Percentiles rank a stretch among this genome's conserved stretches.
These are phyloP conservation scores for Diaporthe citrichinensis DNA, from an alignment of 2,329 filamentous ascomycete genomes.

Conservation along the genomic window DNA sequence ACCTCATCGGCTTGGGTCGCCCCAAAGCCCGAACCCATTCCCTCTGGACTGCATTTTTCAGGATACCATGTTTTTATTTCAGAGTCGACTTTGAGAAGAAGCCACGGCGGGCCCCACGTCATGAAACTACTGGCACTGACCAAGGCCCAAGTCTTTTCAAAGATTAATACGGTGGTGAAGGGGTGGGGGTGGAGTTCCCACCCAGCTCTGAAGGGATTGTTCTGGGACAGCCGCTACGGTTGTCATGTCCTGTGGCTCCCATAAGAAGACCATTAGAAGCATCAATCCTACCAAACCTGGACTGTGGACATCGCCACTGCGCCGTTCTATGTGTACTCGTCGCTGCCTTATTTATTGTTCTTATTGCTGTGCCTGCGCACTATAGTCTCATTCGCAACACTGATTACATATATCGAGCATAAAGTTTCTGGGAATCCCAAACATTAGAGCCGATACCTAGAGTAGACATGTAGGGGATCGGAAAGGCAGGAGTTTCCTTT, in stretches of 20 bases:
- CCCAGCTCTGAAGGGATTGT: conserved; percentile 14
- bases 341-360: not conserved
- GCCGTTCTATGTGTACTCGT: conserved; percentile 6
- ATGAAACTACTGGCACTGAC: conserved; percentile 3
- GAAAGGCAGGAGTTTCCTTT: not conserved
- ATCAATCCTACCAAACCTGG: conserved; percentile 18
- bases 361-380: not conserved
- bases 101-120: conserved; percentile 1
- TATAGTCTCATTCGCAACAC: not conserved
- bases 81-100: conserved; percentile 15
- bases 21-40: not conserved
- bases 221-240: not conserved
- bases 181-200: not conserved
- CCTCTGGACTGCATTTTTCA: conserved; percentile 33
- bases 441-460: not conserved
- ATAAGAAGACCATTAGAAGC: conserved; percentile 16
- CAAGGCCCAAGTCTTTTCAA: conserved; percentile 17
- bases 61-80: conserved; percentile 34
- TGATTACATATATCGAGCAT: not conserved
- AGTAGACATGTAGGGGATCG: not conserved
- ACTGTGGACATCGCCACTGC: not conserved
- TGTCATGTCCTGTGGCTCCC: conserved; percentile 13
- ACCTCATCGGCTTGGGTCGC: conserved; percentile 12
- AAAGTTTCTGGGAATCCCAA: not conserved
- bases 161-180: conserved; percentile 12